Percentiles rank a stretch among this genome's conserved stretches.
Conservation (phyloP, 2,329 filamentous ascomycete genomes). For the Ophiobolus disseminans region DNA sequence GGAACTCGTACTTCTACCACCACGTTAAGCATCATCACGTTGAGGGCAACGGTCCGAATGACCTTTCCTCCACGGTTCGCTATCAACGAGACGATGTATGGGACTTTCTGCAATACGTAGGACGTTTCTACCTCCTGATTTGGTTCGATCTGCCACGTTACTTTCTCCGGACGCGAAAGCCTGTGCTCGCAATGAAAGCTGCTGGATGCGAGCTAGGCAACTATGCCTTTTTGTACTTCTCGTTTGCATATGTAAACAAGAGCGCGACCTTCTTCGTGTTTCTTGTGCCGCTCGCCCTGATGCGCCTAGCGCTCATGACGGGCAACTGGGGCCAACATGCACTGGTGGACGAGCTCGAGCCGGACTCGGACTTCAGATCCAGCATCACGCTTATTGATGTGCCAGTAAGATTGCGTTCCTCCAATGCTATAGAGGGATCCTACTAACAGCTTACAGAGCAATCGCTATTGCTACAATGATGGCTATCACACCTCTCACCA, state of each 20-base stretch:
- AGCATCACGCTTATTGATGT: slow-evolving; percentile 83
- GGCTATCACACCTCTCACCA: slow-evolving; percentile 85
- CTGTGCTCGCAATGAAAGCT: slow-evolving; percentile 61
- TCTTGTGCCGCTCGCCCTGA: slow-evolving; percentile 68
- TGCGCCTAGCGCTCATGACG: slow-evolving; percentile 77
- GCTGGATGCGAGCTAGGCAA: slow-evolving; percentile 67
- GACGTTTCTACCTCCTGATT: slow-evolving; percentile 74
- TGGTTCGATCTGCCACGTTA: slow-evolving; percentile 80
- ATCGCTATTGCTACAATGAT: slow-evolving; percentile 83
- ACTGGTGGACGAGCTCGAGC: slow-evolving; percentile 76
- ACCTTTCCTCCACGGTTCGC: slow-evolving; percentile 76
- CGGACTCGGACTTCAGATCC: slow-evolving; percentile 78
- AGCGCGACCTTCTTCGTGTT: slow-evolving; percentile 69
- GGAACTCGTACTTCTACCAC: slow-evolving; percentile 86
- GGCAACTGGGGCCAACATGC: slow-evolving; percentile 88
- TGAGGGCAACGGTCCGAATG: slow-evolving; percentile 78
- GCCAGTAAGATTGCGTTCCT: slow-evolving; percentile 61
- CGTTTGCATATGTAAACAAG: slow-evolving; percentile 58
- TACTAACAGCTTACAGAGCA: slow-evolving; percentile 62
- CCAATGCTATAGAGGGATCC: no score
- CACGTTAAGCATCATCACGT: slow-evolving; percentile 88
- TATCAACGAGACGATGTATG: slow-evolving; percentile 74
- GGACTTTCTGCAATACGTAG: slow-evolving; percentile 75
- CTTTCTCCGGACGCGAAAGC: slow-evolving; percentile 70
- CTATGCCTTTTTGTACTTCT: slow-evolving; percentile 55